Conservation (phyloP, 2,329 filamentous ascomycete genomes). For the Intubia oerlemansii region DNA sequence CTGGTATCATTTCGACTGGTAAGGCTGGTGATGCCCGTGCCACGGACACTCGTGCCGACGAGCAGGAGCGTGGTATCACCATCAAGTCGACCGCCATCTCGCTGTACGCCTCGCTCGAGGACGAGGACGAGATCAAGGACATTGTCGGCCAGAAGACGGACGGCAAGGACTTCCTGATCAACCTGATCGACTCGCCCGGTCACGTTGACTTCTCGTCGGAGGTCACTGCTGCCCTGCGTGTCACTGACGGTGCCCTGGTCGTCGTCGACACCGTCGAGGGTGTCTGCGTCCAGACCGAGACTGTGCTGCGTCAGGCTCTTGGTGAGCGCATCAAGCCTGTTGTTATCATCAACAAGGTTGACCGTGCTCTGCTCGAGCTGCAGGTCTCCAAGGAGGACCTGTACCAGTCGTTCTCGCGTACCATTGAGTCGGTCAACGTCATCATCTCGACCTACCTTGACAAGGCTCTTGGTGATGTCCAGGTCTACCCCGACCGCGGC, state of each 20-base stretch:
- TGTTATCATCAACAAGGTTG: constrained; percentile 99
- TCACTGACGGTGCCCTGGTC: constrained; percentile 97
- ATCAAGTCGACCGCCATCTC: constrained; percentile 99
- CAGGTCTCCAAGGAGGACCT: constrained; percentile 98
- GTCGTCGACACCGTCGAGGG: constrained; percentile 99
- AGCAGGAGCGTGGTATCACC: constrained; percentile 99
- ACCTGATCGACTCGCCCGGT: constrained; percentile 98
- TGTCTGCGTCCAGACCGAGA: constrained; percentile 99
- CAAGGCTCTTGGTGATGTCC: constrained; percentile 89
- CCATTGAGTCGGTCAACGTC: constrained; percentile 99
- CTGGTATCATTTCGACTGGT: constrained; percentile 96
- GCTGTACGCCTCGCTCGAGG: constrained; percentile 67
- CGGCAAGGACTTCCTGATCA: constrained; percentile 97
- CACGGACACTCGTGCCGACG: constrained; percentile 91
- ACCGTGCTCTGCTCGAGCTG: constrained; percentile 96
- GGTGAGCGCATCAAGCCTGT: constrained; percentile 99
- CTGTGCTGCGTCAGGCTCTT: constrained; percentile 94
- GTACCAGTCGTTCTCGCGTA: constrained; percentile 99
- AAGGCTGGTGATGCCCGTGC: constrained; percentile 93
- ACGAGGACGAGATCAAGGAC: constrained; percentile 82
- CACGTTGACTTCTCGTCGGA: constrained; percentile 99
- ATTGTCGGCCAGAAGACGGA: constrained; percentile 72
- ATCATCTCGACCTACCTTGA: constrained; percentile 98
- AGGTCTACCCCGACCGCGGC: constrained; percentile 95
- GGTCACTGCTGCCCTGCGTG: constrained; percentile 97